Evolutionary conservation across 1,284 basidiomycete genomes (phyloP).

Genomic region (Earliella scabrosa): DNA sequence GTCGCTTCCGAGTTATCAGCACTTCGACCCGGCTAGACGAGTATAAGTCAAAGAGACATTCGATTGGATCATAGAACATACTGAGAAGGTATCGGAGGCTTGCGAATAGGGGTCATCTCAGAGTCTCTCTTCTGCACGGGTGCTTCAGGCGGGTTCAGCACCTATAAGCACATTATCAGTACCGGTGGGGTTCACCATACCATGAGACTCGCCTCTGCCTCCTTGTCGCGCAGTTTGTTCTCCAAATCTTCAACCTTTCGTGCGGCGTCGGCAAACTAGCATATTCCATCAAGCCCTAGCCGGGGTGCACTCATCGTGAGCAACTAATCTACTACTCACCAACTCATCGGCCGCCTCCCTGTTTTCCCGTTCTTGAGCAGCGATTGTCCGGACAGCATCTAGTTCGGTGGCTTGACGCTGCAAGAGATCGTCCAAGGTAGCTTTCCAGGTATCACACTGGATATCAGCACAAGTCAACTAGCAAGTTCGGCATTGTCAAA

Average conservation of each 20-base stretch:
- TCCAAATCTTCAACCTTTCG: conserved; percentile 19
- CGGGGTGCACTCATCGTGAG: neutral
- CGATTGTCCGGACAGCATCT: neutral
- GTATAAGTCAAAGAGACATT: neutral
- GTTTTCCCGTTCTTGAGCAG: conserved; percentile 1
- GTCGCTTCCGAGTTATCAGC: conserved; percentile 4
- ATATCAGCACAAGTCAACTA: conserved; percentile 11
- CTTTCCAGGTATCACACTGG: conserved; percentile 16
- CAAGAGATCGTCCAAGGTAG: conserved; percentile 8
- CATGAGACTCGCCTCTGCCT: conserved; percentile 3
- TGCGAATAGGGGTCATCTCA: neutral
- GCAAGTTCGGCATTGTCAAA: neutral
- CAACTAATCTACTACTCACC: neutral
- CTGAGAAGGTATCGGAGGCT: conserved; percentile 7
- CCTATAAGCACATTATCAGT: neutral
- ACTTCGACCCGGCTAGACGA: neutral
- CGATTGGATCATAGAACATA: neutral
- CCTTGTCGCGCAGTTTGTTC: conserved; percentile 1
- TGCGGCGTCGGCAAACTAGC: conserved; percentile 7
- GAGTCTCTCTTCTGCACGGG: neutral
- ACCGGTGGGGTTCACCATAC: neutral
- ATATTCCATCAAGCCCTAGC: neutral
- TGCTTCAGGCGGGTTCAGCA: conserved; percentile 2
- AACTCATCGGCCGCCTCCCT: neutral
- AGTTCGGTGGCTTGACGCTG: conserved; percentile 5